These are phyloP conservation scores for Didymella segeticola DNA, from an alignment of 2,329 filamentous ascomycete genomes.

Conservation along the genomic window DNA sequence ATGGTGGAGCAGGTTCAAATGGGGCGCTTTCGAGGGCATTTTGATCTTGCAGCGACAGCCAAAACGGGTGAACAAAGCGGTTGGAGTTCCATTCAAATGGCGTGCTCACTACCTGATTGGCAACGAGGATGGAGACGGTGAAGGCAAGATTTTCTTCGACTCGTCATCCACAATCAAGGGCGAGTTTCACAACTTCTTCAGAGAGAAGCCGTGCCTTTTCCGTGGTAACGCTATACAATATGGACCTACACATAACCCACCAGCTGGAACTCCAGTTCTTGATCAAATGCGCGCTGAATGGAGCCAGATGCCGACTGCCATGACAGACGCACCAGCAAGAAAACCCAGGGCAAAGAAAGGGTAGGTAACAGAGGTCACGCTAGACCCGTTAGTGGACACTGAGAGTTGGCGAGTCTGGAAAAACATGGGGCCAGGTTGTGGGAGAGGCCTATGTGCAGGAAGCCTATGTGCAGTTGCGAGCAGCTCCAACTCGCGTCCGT, in stretches of 20 bases:
- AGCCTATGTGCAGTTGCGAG: no score
- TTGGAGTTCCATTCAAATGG: not conserved
- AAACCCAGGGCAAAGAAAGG: not conserved
- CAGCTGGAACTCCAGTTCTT: not conserved
- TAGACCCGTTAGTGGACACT: no score
- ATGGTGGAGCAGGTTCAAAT: slow-evolving; percentile 1
- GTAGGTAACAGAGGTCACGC: no score
- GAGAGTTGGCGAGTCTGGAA: no score
- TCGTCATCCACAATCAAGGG: not conserved
- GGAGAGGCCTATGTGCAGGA: no score
- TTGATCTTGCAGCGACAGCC: not conserved
- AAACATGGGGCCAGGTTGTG: no score
- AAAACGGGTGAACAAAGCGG: not conserved
- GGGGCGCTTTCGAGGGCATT: not conserved
- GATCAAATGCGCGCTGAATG: not conserved
- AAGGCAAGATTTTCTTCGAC: not conserved
- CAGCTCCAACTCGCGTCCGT: no score
- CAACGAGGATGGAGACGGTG: not conserved
- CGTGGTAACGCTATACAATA: slow-evolving; percentile 2
- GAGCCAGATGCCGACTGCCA: not conserved
- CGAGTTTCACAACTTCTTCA: not conserved
- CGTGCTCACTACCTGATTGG: not conserved
- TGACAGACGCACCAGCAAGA: slow-evolving; percentile 9
- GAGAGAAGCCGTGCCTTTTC: not conserved
- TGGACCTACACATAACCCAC: not conserved